Evolutionary conservation across 2,329 filamentous ascomycete species (phyloP).

Genomic region (Rhynchosporium secalis): DNA sequence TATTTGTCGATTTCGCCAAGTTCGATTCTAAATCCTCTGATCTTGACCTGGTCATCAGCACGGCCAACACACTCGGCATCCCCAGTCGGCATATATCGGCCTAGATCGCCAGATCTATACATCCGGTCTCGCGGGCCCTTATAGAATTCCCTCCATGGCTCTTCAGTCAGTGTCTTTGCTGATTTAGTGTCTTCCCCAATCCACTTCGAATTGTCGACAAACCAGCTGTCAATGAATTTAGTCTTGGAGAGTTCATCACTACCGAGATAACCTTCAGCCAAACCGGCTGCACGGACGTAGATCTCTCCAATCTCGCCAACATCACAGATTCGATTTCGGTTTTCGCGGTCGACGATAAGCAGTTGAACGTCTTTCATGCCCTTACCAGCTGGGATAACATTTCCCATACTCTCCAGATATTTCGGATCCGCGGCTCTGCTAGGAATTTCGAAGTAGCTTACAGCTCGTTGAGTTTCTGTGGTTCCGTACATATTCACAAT

Average conservation of each 20-base stretch:
- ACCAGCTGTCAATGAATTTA: constrained; percentile 41
- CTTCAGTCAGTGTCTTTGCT: constrained; percentile 58
- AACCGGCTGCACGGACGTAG: constrained; percentile 76
- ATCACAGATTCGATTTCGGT: constrained; percentile 66
- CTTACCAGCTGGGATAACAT: constrained; percentile 78
- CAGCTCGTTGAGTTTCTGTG: constrained; percentile 79
- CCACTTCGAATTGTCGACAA: constrained; percentile 40
- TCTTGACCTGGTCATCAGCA: constrained; percentile 89
- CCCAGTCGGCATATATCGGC: constrained; percentile 66
- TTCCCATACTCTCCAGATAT: constrained; percentile 64
- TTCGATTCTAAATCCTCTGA: constrained; percentile 93
- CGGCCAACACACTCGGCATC: constrained; percentile 78
- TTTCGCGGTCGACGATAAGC: constrained; percentile 73
- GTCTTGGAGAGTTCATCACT: constrained; percentile 36
- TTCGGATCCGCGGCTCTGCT: constrained; percentile 62
- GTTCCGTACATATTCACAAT: constrained; percentile 90
- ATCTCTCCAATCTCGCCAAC: constrained; percentile 85
- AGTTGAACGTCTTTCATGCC: constrained; percentile 91
- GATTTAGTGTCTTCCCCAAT: constrained; percentile 51
- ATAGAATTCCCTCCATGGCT: constrained; percentile 78
- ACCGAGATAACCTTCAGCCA: constrained; percentile 74
- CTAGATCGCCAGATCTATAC: constrained; percentile 86
- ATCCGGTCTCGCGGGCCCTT: constrained; percentile 81
- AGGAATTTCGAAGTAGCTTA: constrained; percentile 80
- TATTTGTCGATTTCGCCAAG: constrained; percentile 90